Percentiles rank a stretch among this genome's conserved stretches.
phyloP scores from a whole-genome alignment of 2,329 filamentous ascomycete species.

The Penicillium sp. region DNA sequence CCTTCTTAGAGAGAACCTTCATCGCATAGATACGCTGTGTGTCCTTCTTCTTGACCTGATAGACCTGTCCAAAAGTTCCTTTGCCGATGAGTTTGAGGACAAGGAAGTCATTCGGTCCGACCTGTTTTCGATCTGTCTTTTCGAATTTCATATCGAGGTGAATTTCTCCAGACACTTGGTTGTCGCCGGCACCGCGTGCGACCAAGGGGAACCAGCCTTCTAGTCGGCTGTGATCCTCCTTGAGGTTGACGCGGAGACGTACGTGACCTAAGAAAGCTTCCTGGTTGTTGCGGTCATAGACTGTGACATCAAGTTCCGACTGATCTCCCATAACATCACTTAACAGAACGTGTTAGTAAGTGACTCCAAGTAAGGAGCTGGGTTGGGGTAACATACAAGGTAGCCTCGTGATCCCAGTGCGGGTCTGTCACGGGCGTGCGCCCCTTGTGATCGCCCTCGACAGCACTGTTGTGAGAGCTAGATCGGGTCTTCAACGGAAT shows the following conservation, averaged over 20 bases:
- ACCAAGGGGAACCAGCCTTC: conserved; percentile 83
- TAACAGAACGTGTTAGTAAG: conserved; percentile 27
- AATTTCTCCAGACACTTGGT: conserved; percentile 78
- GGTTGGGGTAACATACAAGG: conserved; percentile 69
- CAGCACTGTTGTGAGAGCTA: conserved; percentile 87
- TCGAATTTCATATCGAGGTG: conserved; percentile 84
- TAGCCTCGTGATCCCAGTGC: conserved; percentile 91
- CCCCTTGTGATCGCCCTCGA: conserved; percentile 59
- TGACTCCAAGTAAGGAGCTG: neutral
- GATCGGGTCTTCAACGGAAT: conserved; percentile 97
- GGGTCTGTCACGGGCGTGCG: conserved; percentile 74
- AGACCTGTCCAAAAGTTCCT: conserved; percentile 97
- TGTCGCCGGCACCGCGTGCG: conserved; percentile 75
- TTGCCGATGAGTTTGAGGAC: conserved; percentile 96
- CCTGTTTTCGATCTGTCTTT: conserved; percentile 81
- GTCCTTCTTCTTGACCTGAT: conserved; percentile 96
- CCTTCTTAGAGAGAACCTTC: conserved; percentile 99
- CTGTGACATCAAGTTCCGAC: conserved; percentile 85
- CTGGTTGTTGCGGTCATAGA: conserved; percentile 81
- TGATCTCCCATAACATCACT: conserved; percentile 93
- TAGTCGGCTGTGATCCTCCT: conserved; percentile 67
- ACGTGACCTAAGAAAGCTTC: conserved; percentile 93
- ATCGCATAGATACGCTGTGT: conserved; percentile 96
- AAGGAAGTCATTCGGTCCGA: conserved; percentile 92
- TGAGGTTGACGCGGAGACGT: conserved; percentile 68